Conservation (phyloP, 2,329 filamentous ascomycete genomes). For the Calonectria ilicicola region DNA sequence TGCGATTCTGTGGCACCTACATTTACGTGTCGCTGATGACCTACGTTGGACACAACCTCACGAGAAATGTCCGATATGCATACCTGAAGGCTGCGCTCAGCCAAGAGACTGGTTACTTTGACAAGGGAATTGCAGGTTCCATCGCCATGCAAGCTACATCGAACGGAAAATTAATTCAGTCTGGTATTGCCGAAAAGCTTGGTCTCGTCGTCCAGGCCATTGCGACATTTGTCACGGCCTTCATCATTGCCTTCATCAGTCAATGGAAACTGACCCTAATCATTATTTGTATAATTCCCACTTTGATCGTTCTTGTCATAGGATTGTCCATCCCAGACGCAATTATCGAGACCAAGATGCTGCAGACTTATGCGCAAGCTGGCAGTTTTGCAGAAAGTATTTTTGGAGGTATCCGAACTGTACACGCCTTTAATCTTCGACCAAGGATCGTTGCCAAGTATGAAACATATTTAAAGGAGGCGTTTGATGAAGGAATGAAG, state of each 20-base stretch:
- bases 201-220: constrained; percentile 53
- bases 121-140: constrained; percentile 55
- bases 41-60: constrained; percentile 62
- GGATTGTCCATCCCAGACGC: constrained; percentile 43
- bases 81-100: constrained; percentile 63
- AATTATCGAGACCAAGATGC: constrained; percentile 46
- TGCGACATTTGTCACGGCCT: constrained; percentile 52
- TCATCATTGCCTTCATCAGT: constrained; percentile 52
- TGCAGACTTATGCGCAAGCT: constrained; percentile 49
- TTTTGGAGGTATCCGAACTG: constrained; percentile 52
- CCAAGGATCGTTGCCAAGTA: constrained; percentile 53
- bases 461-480: constrained; percentile 51
- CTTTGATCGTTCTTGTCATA: constrained; percentile 47
- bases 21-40: constrained; percentile 57
- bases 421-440: constrained; percentile 57
- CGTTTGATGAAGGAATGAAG: constrained; percentile 51
- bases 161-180: constrained; percentile 55
- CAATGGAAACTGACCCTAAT: constrained; percentile 60
- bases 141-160: constrained; percentile 52
- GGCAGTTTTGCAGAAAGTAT: constrained; percentile 51
- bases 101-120: constrained; percentile 63
- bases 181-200: constrained; percentile 55
- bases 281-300: constrained; percentile 46
- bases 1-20: constrained; percentile 60
- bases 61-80: constrained; percentile 58